A percentile compares a stretch with the other conserved stretches of the same genome.
phyloP scores from a whole-genome alignment of 164 flowering plant genomes.

The Chimonanthus praecox region DNA sequence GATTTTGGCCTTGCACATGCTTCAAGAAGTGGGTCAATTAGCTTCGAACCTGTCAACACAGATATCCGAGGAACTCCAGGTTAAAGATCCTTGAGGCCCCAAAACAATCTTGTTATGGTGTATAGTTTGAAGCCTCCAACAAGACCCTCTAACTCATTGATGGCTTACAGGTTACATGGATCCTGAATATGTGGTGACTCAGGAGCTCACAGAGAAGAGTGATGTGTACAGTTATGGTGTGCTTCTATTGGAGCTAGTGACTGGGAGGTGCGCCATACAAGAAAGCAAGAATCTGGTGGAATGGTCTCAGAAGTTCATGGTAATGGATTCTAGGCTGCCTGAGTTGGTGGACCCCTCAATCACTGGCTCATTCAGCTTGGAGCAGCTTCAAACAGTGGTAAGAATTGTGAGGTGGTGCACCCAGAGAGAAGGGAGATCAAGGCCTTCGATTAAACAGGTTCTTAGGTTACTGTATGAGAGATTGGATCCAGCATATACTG shows the following conservation, averaged over 20 bases:
- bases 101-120: background rate
- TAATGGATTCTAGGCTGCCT: constrained; percentile 46
- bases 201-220: constrained; percentile 93
- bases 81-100: constrained; percentile 15
- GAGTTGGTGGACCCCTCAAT: constrained; percentile 76
- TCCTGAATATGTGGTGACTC: constrained; percentile 85
- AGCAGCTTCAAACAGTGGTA: constrained; percentile 68
- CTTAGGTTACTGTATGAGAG: constrained; percentile 79
- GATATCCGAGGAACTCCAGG: constrained; percentile 98
- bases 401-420: constrained; percentile 86
- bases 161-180: constrained; percentile 85
- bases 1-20: constrained; percentile 97
- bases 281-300: constrained; percentile 83
- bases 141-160: background rate
- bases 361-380: constrained; percentile 52
- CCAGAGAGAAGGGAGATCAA: constrained; percentile 63
- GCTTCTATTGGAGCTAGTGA: constrained; percentile 72
- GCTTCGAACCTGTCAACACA: constrained; percentile 88
- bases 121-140: background rate
- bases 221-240: constrained; percentile 97
- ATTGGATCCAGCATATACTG: constrained; percentile 68
- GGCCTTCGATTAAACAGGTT: constrained; percentile 95
- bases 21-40: constrained; percentile 73
- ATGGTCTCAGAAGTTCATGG: constrained; percentile 59
- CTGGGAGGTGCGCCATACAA: constrained; percentile 70